Conservation (phyloP, 2,329 filamentous ascomycete genomes). For the Mycosphaerella arachidis region DNA sequence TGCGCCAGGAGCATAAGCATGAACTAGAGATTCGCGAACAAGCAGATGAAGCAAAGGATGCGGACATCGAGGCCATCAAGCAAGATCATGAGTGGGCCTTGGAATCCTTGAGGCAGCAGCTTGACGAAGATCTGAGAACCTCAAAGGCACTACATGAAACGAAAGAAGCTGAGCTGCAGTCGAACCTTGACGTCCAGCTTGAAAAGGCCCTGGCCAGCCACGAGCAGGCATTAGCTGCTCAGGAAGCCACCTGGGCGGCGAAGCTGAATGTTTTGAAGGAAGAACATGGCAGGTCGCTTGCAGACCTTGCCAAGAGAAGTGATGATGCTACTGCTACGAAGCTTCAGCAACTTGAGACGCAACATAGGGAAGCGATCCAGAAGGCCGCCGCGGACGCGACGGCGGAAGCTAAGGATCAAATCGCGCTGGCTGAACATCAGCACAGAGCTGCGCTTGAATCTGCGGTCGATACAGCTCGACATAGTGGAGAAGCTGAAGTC, state of each 20-base stretch:
- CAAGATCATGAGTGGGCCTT: slow-evolving; percentile 8
- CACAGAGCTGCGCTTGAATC: slow-evolving; percentile 21
- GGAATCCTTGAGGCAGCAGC: background rate
- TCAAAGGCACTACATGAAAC: background rate
- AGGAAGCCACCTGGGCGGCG: slow-evolving; percentile 19
- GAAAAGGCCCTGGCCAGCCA: slow-evolving; percentile 15
- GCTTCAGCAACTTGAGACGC: slow-evolving; percentile 10
- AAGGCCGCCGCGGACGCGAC: slow-evolving; percentile 15
- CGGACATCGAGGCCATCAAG: slow-evolving; percentile 3
- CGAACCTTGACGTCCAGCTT: background rate
- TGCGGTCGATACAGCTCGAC: slow-evolving; percentile 19
- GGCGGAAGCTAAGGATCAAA: slow-evolving; percentile 15
- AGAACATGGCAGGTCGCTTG: slow-evolving; percentile 18
- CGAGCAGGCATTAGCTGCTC: slow-evolving; percentile 15
- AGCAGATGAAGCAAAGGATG: background rate
- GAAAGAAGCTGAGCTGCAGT: background rate
- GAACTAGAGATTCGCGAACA: slow-evolving; percentile 5
- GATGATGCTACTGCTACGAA: slow-evolving; percentile 13
- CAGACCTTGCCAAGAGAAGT: slow-evolving; percentile 12
- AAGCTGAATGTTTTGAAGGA: slow-evolving; percentile 19
- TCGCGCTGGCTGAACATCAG: slow-evolving; percentile 10
- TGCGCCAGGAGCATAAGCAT: background rate
- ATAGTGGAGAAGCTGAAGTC: slow-evolving; percentile 20
- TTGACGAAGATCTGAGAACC: background rate
- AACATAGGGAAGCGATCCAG: slow-evolving; percentile 11